phyloP scores from a whole-genome alignment of 495 filamentous ascomycete species.

The Penicillium herquei region DNA sequence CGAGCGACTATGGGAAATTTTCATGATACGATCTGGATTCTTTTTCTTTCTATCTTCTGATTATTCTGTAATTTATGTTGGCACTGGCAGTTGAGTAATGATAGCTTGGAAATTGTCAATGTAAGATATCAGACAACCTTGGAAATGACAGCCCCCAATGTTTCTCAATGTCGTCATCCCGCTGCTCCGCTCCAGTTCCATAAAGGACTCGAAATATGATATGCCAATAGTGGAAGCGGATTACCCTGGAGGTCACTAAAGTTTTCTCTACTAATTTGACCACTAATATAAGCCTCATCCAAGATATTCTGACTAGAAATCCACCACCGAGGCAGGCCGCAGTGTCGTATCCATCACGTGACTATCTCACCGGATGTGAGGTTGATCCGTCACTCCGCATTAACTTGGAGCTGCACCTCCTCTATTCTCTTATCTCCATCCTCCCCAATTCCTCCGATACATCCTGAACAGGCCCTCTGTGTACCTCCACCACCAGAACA shows the following conservation, averaged over 20 bases:
- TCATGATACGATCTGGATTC: neutral
- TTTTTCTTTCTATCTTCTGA: neutral
- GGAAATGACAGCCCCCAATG: too few relatives aligned
- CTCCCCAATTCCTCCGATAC: slow-evolving; percentile 11
- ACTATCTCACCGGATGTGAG: slow-evolving; percentile 9
- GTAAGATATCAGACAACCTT: neutral
- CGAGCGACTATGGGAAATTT: too few relatives aligned
- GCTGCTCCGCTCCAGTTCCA: slow-evolving; percentile 8
- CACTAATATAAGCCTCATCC: neutral
- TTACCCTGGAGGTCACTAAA: neutral
- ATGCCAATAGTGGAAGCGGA: too few relatives aligned
- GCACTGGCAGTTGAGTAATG: neutral
- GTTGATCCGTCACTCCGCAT: slow-evolving; percentile 28
- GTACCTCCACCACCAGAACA: neutral
- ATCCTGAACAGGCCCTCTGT: neutral
- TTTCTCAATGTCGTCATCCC: slow-evolving; percentile 22
- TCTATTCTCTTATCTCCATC: slow-evolving; percentile 9
- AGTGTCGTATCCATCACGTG: slow-evolving; percentile 15
- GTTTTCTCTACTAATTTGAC: neutral
- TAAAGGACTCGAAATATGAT: neutral
- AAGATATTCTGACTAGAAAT: neutral
- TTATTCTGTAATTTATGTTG: neutral
- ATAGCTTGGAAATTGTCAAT: neutral
- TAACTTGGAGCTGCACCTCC: slow-evolving; percentile 20
- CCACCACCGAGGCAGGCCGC: too few relatives aligned